Percentiles rank a stretch among this genome's conserved stretches.
Conservation (phyloP, 179 eudicot genomes). For the Beta lomatogona region DNA sequence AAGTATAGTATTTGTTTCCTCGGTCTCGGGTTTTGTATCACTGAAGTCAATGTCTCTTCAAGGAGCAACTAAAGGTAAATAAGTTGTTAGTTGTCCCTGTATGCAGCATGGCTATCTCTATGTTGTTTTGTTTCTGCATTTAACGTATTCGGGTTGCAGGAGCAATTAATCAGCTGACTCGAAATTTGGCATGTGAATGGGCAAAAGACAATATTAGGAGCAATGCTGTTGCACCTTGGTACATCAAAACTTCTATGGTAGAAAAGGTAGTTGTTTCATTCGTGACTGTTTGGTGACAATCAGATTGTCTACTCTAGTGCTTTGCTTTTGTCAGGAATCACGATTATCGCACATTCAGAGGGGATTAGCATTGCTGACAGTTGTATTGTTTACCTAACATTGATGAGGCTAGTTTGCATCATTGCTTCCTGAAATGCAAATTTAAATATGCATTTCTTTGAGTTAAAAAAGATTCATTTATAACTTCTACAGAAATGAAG, state of each 20-base stretch:
- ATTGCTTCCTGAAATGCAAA: background rate
- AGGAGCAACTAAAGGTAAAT: constrained; percentile 49
- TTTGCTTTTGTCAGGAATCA: background rate
- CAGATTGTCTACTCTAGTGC: background rate
- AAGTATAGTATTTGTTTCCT: constrained; percentile 73
- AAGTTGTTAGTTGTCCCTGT: background rate
- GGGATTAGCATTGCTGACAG: background rate
- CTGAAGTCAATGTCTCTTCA: constrained; percentile 52
- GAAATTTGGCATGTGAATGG: constrained; percentile 66
- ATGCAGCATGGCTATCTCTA: background rate
- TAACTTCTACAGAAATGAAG: background rate
- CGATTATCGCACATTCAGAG: background rate
- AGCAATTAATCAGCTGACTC: constrained; percentile 58
- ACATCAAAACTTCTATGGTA: constrained; percentile 51
- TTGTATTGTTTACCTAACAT: background rate
- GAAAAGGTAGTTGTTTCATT: constrained; percentile 38
- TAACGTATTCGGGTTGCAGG: constrained; percentile 34
- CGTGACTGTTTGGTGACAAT: background rate
- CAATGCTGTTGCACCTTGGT: constrained; percentile 68
- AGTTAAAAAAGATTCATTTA: background rate
- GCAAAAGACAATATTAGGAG: constrained; percentile 60
- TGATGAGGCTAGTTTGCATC: background rate
- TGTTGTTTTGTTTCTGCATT: constrained; percentile 11
- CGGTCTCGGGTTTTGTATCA: constrained; percentile 71
- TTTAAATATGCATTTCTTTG: background rate